A percentile compares a stretch with the other conserved stretches of the same genome.
Evolutionary conservation across 169 alveolate species (phyloP).

Genomic region (Cystoisospora suis): DNA sequence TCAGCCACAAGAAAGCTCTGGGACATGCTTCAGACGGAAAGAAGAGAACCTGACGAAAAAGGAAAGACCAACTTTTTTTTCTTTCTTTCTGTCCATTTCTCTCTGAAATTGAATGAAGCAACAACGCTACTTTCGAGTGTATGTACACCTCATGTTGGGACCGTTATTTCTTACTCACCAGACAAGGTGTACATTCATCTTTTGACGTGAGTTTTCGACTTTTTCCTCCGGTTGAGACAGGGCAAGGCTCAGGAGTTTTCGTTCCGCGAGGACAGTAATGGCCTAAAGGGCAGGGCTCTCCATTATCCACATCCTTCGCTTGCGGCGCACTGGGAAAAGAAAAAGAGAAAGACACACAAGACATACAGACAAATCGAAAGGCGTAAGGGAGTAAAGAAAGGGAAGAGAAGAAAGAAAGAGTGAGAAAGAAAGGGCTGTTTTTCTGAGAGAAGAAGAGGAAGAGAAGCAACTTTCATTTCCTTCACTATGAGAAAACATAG

Average conservation of each 20-base stretch:
- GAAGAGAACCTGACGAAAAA: no score
- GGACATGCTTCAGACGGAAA: no score
- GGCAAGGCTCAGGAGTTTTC: conserved; percentile 55
- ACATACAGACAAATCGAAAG: neutral
- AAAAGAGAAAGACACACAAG: neutral
- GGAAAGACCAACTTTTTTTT: no score
- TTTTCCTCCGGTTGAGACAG: conserved; percentile 63
- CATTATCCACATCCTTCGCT: conserved; percentile 42
- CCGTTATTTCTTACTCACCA: neutral
- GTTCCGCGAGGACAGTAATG: conserved; percentile 65
- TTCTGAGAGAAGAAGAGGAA: neutral
- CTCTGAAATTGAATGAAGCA: no score
- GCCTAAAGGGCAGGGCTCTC: conserved; percentile 69
- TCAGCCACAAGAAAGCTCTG: no score
- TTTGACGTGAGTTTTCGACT: neutral
- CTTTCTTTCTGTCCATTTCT: no score
- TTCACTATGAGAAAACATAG: no score
- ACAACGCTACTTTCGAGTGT: no score
- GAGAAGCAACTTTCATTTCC: no score
- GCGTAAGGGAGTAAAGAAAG: neutral
- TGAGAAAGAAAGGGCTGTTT: no score
- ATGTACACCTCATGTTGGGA: no score
- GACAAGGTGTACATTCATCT: neutral
- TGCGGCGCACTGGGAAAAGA: conserved; percentile 9
- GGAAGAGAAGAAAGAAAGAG: no score